Conservation (phyloP, 805 yeast species). For the Saccharomycopsis oosterbeekiorum region DNA sequence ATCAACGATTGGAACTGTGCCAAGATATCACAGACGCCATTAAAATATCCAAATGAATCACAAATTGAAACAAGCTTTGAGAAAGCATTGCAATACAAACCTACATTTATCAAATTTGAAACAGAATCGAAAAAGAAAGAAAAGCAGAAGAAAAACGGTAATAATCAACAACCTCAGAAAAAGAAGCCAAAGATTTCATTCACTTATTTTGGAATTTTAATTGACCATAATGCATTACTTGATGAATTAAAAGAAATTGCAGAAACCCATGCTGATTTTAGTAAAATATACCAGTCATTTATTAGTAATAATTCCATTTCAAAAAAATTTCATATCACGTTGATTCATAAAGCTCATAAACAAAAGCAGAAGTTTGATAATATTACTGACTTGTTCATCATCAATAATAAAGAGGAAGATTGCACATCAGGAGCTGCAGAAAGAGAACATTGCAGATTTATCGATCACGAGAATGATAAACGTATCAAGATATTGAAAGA, state of each 20-base stretch:
- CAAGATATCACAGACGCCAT: constrained; percentile 35
- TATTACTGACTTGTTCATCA: background rate
- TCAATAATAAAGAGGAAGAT: background rate
- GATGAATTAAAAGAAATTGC: background rate
- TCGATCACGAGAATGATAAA: background rate
- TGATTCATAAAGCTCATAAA: constrained; percentile 38
- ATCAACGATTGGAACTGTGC: constrained; percentile 23
- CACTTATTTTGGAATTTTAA: constrained; percentile 11
- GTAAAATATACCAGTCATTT: constrained; percentile 19
- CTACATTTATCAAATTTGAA: constrained; percentile 37
- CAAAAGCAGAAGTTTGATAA: background rate
- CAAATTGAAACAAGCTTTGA: constrained; percentile 38
- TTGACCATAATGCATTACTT: background rate
- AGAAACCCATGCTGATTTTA: background rate
- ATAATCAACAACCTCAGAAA: background rate
- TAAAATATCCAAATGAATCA: constrained; percentile 27
- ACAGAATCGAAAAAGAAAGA: background rate
- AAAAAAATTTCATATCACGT: constrained; percentile 54
- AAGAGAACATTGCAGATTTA: background rate
- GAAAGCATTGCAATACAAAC: constrained; percentile 45
- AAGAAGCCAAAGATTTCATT: background rate
- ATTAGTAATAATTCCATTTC: constrained; percentile 34
- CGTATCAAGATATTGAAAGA: background rate
- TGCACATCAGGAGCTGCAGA: background rate
- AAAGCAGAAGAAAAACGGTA: background rate